Conservation (phyloP, 176 grass and related monocot species). For the Coix lacrymajobi region DNA sequence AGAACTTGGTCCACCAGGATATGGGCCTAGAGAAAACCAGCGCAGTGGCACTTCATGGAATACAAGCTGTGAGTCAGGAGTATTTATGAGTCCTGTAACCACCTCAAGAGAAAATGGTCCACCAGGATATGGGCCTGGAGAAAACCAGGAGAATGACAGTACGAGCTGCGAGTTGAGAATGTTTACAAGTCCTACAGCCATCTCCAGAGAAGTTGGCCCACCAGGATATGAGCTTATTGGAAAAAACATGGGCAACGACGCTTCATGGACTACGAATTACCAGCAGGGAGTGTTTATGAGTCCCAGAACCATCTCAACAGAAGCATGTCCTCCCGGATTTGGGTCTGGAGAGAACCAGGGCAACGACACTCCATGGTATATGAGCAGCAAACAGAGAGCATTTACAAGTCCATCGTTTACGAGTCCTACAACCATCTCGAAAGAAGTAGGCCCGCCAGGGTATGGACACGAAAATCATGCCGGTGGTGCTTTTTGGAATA, state of each 20-base stretch:
- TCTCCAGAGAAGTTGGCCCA: not conserved
- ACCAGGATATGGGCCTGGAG: conserved; percentile 7
- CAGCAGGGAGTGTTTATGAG: not conserved
- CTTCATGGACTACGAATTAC: not conserved
- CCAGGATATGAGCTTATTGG: not conserved
- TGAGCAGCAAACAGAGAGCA: not conserved
- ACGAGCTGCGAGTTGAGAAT: not conserved
- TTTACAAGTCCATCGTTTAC: not conserved
- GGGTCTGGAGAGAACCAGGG: not conserved
- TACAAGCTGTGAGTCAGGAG: not conserved
- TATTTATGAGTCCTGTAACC: not conserved
- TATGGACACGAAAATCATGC: not conserved
- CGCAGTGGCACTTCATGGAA: not conserved
- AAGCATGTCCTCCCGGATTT: not conserved
- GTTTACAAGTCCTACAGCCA: not conserved
- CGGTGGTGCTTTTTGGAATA: not conserved
- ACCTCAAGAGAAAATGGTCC: not conserved
- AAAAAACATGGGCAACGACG: not conserved
- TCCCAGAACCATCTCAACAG: not conserved
- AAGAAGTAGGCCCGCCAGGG: not conserved
- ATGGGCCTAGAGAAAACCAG: not conserved
- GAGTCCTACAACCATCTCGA: not conserved
- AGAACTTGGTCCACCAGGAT: not conserved
- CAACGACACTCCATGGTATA: not conserved
- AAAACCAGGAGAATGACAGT: conserved; percentile 10